A percentile compares a stretch with the other conserved stretches of the same genome.
Conservation (phyloP, 805 yeast species). For the Myxozyma monticola region DNA sequence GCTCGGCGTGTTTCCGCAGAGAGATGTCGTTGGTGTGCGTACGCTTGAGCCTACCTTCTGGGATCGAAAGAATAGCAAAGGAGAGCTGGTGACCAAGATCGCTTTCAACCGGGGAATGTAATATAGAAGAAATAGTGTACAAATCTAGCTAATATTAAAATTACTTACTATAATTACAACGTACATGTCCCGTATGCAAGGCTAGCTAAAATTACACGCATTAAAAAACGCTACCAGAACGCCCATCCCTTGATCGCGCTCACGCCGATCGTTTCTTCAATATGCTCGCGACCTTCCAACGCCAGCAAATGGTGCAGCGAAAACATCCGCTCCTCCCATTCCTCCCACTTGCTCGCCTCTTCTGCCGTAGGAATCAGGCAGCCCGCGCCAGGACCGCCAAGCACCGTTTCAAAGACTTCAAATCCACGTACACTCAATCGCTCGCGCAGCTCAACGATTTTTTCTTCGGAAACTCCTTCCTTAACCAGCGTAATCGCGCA, state of each 20-base stretch:
- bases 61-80: conserved; percentile 60
- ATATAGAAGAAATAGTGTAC: no score
- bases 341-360: conserved; percentile 22
- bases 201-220: no score
- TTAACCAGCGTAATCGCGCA: conserved; percentile 84
- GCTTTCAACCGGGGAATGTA: conserved; percentile 94
- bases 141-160: no score
- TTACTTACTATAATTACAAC: no score
- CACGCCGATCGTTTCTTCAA: conserved; percentile 52
- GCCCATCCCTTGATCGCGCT: conserved; percentile 51
- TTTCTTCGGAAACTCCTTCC: conserved; percentile 44
- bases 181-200: no score
- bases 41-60: conserved; percentile 66
- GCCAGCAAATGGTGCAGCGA: conserved; percentile 42
- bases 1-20: conserved; percentile 91
- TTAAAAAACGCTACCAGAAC: conserved; percentile 64
- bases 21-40: conserved; percentile 58
- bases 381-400: conserved; percentile 93
- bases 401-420: conserved; percentile 71
- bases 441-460: conserved; percentile 39
- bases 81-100: conserved; percentile 57
- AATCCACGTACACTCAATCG: conserved; percentile 53
- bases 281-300: conserved; percentile 47
- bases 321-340: conserved; percentile 27
- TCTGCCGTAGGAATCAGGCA: conserved; percentile 34